These are phyloP conservation scores for Exophiala viscosa DNA, from an alignment of 2,329 filamentous ascomycete species.

Conservation along the genomic window DNA sequence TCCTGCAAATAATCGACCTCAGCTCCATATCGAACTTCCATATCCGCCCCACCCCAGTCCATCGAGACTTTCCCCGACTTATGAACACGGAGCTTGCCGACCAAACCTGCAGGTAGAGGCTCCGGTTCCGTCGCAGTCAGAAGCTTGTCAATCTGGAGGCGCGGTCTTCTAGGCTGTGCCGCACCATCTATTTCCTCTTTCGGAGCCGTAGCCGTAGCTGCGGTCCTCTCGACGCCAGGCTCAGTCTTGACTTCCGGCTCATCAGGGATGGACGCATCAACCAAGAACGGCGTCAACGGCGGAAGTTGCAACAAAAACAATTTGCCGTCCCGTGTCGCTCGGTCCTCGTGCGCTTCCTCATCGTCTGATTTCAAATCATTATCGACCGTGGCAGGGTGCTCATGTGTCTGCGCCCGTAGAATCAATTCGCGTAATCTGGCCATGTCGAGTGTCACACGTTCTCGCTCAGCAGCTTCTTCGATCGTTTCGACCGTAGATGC, in stretches of 20 bases:
- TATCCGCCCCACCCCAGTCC: conserved; percentile 60
- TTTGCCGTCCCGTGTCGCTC: conserved; percentile 45
- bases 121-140: conserved; percentile 40
- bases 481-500: conserved; percentile 22
- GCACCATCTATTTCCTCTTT: conserved; percentile 7
- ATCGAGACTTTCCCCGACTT: conserved; percentile 59
- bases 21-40: conserved; percentile 56
- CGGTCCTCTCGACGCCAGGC: conserved; percentile 28
- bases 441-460: conserved; percentile 31
- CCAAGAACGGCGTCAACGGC: conserved; percentile 57
- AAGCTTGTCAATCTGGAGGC: conserved; percentile 29
- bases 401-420: neutral
- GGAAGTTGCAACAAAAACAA: conserved; percentile 64
- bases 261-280: conserved; percentile 27
- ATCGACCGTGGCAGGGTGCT: conserved; percentile 8
- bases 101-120: conserved; percentile 50
- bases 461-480: conserved; percentile 28
- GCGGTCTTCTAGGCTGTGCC: conserved; percentile 12
- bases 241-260: conserved; percentile 34
- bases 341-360: conserved; percentile 26
- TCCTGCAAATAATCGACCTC: conserved; percentile 59
- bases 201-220: conserved; percentile 5
- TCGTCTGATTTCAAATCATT: conserved; percentile 1
- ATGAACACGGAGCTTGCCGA: conserved; percentile 61
- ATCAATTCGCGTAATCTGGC: conserved; percentile 20